These are phyloP conservation scores for Diutina mesorugosa DNA, from an alignment of 1,139 yeast genomes.

Conservation along the genomic window DNA sequence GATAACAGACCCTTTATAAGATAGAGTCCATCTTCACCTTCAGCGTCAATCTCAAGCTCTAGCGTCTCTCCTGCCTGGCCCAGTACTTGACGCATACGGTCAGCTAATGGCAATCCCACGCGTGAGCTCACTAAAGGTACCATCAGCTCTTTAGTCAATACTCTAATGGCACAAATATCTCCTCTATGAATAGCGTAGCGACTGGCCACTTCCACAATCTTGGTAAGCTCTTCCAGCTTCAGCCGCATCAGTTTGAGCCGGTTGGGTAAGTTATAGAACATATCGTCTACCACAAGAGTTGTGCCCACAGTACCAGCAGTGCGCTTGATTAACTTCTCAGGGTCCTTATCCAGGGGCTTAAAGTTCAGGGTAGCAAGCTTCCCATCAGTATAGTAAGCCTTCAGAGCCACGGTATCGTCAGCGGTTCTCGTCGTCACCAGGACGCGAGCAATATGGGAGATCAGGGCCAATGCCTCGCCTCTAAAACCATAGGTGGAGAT, in stretches of 20 bases:
- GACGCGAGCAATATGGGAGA: slow-evolving; percentile 51
- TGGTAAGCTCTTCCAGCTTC: slow-evolving; percentile 61
- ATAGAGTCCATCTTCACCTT: slow-evolving; percentile 12
- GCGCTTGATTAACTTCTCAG: slow-evolving; percentile 43
- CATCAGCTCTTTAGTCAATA: slow-evolving; percentile 23
- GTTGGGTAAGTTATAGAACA: slow-evolving; percentile 82
- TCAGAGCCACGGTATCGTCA: slow-evolving; percentile 54
- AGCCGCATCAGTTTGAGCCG: slow-evolving; percentile 56
- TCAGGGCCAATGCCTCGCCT: slow-evolving; percentile 49
- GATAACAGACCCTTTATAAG: slow-evolving; percentile 50
- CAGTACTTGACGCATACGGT: slow-evolving; percentile 60
- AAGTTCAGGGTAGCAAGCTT: slow-evolving; percentile 29
- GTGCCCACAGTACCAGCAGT: slow-evolving; percentile 87
- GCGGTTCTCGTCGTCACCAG: slow-evolving; percentile 67
- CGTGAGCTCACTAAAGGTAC: slow-evolving; percentile 45
- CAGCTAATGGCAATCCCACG: slow-evolving; percentile 33
- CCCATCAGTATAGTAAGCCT: slow-evolving; percentile 56
- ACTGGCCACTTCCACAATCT: slow-evolving; percentile 72
- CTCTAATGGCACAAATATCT: slow-evolving; percentile 50
- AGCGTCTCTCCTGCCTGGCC: slow-evolving; percentile 68
- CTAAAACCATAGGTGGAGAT: slow-evolving; percentile 48
- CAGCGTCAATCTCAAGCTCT: slow-evolving; percentile 20
- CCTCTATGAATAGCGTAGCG: slow-evolving; percentile 69
- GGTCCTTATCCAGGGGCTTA: slow-evolving; percentile 10
- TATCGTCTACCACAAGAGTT: slow-evolving; percentile 71